Base-by-base conservation (phyloP, 108 stramenopile genomes). In the Cyclotella distinguenda region DNA sequence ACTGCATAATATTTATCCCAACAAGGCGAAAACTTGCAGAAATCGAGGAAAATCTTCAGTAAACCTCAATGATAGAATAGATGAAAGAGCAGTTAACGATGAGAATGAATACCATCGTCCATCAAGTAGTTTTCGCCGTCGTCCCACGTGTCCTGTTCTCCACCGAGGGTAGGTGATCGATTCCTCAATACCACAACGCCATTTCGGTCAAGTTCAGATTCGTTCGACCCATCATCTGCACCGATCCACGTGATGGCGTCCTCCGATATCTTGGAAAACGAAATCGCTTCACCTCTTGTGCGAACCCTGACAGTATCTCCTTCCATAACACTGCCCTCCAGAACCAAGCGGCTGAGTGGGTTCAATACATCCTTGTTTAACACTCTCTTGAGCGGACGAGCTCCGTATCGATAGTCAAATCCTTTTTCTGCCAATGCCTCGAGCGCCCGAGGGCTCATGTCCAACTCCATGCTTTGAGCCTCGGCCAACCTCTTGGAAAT, bases 321-420 rank as follows among this genome's bases (percentile, higher is more conserved):
- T 60, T 89, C 87, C 4, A 57, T 19, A 11, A 94, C 80, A 10
- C 66, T 64, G 25, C 86, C 84, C 59, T 89, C 84, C 16, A 91
- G 55, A 16, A 91, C 80, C 11, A 88, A 45, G 43, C 78, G 77
- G 52, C 87, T 88, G 30, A 97, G 48, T 10, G 89, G 88, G 46
- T 90, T 96, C 57, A 96, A 88, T 49, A 97, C 69, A 75, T 92
- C 91, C 18, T 85, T 82, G 25, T 85, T 88, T 72, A 97, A 78
- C 7, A 88, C 81, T 26, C 97, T 79, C 61, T 95, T 96, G 56
- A 98, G 54, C 4, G 97, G 97, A 21, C 97, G 68, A n/a, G 97
- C 97, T 21, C 97, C 97, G 66, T 93, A 98, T 10, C 84, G 81
- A 28, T 94, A 74, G 66, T 98, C 97, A 62, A 80, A 95, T 12